Percentiles rank a stretch among this genome's conserved stretches.
Evolutionary conservation across 2,329 filamentous ascomycete species (phyloP).

Genomic region (Aotearoamyces nothofagi): DNA sequence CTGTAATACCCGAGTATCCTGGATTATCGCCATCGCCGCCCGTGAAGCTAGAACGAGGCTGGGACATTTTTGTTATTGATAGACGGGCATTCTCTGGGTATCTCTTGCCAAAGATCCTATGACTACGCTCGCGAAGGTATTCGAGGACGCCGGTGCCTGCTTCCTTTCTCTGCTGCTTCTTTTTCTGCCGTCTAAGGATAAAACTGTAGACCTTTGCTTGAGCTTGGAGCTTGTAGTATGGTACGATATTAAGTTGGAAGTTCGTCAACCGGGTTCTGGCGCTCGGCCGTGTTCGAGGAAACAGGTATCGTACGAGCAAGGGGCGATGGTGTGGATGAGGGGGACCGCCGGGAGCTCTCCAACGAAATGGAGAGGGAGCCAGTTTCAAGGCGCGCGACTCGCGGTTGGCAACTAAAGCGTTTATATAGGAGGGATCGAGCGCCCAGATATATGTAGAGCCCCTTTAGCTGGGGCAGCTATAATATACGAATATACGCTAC

Average conservation of each 20-base stretch:
- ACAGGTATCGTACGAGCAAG: conserved; percentile 48
- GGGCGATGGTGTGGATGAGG: conserved; percentile 26
- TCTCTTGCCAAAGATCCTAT: conserved; percentile 18
- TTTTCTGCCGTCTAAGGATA: conserved; percentile 48
- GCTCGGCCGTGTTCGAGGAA: conserved; percentile 46
- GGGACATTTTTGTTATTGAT: conserved; percentile 13
- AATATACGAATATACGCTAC: no score
- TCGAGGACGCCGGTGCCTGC: conserved; percentile 17
- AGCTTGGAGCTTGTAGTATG: conserved; percentile 50
- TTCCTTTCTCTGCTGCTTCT: conserved; percentile 28
- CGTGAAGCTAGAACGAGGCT: conserved; percentile 18
- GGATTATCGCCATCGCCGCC: conserved; percentile 12
- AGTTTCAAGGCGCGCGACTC: conserved; percentile 14
- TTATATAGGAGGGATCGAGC: no score
- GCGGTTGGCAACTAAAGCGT: no score
- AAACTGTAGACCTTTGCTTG: conserved; percentile 68
- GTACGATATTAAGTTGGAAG: conserved; percentile 63
- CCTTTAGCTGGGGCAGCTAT: no score
- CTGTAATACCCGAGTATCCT: conserved; percentile 21
- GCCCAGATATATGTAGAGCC: no score
- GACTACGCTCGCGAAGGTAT: conserved; percentile 13
- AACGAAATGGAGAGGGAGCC: conserved; percentile 12
- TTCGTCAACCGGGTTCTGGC: conserved; percentile 51
- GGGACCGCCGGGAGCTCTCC: conserved; percentile 9
- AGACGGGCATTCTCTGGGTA: conserved; percentile 21